Evolutionary conservation across 495 filamentous ascomycete species (phyloP), one percentile per base, ranked within the genome.

Genomic region (Immersiella caudata): DNA sequence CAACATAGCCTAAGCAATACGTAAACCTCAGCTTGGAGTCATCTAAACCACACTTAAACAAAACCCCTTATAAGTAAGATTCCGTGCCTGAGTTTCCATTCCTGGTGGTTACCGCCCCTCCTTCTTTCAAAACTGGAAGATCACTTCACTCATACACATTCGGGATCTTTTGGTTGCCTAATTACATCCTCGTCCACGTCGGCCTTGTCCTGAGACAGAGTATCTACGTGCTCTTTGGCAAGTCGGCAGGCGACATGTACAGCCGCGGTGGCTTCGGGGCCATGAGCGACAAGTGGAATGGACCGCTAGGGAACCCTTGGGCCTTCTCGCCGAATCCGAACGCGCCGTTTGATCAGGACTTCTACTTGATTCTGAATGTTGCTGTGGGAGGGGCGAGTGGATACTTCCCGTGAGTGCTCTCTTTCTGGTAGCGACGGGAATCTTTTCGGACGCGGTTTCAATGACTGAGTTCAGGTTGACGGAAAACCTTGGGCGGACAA

Each of bases 361-460:
- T 91, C 74, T 90, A 88, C 67, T 80, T 91, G 50, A 86, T 91
- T 60, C 73, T 91, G 60, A 89, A 90, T 67, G 82, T 91, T n/a
- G 88, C 83, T 26, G 88, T 91, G 40, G 88, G 88, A 7, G 80
- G 81, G 36, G 88, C 84, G 2, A 89, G 88, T 70, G 88, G 88
- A 14, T 91, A 84, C 82, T 91, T 91, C 76, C 64, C 61, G n/a
- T n/a, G n/a, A n/a, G n/a, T n/a, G n/a, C n/a, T n/a, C n/a, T n/a
- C n/a, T n/a, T n/a, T n/a, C n/a, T n/a, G n/a, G n/a, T n/a, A n/a
- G n/a, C n/a, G n/a, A n/a, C n/a, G n/a, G n/a, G n/a, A n/a, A n/a
- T n/a, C n/a, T n/a, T n/a, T n/a, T n/a, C n/a, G n/a, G n/a, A n/a
- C n/a, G n/a, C n/a, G n/a, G n/a, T n/a, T n/a, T n/a, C n/a, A n/a